Evolutionary conservation across 1,139 yeast genomes (phyloP), one percentile per base, ranked within the genome.

Genomic region (Casaregolazyma lundiana): DNA sequence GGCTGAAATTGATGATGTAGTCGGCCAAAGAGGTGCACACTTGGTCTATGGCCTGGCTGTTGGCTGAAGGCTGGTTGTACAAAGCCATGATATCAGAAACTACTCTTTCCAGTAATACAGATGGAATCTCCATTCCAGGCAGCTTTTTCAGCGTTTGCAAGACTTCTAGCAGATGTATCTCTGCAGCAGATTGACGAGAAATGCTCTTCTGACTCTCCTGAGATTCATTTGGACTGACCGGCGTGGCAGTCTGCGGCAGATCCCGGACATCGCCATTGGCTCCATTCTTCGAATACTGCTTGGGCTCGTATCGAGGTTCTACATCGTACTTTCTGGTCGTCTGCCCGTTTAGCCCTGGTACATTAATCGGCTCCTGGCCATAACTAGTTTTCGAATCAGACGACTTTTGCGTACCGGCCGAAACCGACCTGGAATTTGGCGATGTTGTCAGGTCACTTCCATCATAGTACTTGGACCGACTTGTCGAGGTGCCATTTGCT

Each of bases 21-120:
- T 59, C 63, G 7, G 61, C 51, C 38, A 61, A 47, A 6, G 63
- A 59, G 7, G 60, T 48, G 35, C 62, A 59, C 6, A 55, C 54
- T 35, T 54, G 48, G 47, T 59, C 63, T 7, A 58, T 49, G 11
- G 36, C 17, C 19, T 48, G 52, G 6, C 43, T 21, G 24, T 48
- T 51, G 15, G 37, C 24, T 34, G 44, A 32, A 5, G 43, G 39
- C 18, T 32, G 30, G 39, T 52, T 52, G 41, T 57, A 55, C 4
- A 56, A 50, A n/a, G 50, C 44, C 47, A 57, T 54, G 6, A 55
- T 52, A 37, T 58, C 62, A 1, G 52, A 50, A 15, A 53, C 61
- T 3, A 58, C 61, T n/a, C 59, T 48, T 36, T 60, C 64, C 17
- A 60, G 51, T 47, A 59, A 48, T 5, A 58, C 60, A 15, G 57